Evolutionary conservation across 176 grass and related monocot species (phyloP).

Genomic region (Cocos nucifera): DNA sequence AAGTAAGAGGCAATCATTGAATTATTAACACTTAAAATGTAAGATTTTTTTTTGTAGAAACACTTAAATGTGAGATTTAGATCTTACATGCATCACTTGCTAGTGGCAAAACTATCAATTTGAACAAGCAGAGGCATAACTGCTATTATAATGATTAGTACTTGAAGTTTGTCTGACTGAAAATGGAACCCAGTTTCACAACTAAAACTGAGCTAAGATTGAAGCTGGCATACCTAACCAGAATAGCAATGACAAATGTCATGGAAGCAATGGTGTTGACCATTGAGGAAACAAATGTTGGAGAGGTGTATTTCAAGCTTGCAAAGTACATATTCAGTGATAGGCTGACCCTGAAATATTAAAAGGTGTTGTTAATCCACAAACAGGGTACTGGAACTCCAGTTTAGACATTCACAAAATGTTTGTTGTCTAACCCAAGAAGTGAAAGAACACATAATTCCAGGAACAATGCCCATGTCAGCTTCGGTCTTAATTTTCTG

Average conservation of each 20-base stretch:
- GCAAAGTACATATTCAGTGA: conserved; percentile 95
- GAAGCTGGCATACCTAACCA: conserved; percentile 27
- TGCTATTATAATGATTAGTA: too few relatives aligned
- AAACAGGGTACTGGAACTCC: background rate
- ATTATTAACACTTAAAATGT: too few relatives aligned
- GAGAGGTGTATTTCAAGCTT: conserved; percentile 78
- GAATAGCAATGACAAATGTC: conserved; percentile 76
- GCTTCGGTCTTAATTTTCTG: conserved; percentile 63
- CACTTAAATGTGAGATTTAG: too few relatives aligned
- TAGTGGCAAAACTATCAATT: too few relatives aligned
- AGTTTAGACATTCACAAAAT: background rate
- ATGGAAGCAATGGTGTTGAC: conserved; percentile 65
- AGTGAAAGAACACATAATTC: conserved; percentile 70
- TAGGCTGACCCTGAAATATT: conserved; percentile 55
- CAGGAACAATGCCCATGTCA: conserved; percentile 66
- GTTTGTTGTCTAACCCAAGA: conserved; percentile 50
- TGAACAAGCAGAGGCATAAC: too few relatives aligned
- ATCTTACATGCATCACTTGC: too few relatives aligned
- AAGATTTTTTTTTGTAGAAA: too few relatives aligned
- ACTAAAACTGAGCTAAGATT: background rate
- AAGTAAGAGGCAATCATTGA: background rate
- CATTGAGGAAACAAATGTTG: conserved; percentile 65
- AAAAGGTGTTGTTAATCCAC: background rate
- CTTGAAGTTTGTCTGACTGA: too few relatives aligned
- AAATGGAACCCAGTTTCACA: too few relatives aligned